Evolutionary conservation across 73 alveolate genomes (phyloP).

Genomic region (Paramecium tetraurelia): DNA sequence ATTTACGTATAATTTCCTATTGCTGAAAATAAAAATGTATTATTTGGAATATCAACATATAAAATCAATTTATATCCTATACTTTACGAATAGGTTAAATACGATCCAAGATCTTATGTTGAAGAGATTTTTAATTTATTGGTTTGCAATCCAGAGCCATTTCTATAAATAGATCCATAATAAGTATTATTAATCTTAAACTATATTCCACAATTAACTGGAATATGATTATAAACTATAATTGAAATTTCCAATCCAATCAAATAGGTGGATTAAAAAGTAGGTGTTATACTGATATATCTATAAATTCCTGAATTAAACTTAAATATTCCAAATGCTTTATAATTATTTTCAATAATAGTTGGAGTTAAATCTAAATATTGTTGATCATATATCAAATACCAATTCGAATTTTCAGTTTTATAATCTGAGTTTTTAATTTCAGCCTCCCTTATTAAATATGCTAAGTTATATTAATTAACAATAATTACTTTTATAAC

Average conservation of each 20-base stretch:
- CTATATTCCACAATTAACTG: neutral
- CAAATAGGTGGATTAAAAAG: neutral
- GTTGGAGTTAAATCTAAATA: neutral
- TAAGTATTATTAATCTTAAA: neutral
- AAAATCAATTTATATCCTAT: no score
- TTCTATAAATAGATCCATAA: neutral
- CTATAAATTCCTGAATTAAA: neutral
- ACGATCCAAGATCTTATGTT: neutral
- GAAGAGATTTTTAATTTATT: no score
- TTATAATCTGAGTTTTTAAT: no score
- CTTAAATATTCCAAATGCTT: neutral
- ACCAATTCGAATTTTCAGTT: neutral
- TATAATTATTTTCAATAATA: neutral
- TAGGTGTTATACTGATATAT: neutral
- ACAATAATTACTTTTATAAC: neutral
- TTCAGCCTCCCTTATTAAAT: no score
- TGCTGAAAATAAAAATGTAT: no score
- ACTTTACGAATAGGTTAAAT: no score
- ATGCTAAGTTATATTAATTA: neutral
- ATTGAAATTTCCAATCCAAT: neutral
- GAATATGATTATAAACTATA: neutral
- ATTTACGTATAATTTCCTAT: neutral
- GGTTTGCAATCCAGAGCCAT: neutral
- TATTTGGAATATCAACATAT: neutral
- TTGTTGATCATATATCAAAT: neutral